Conservation (phyloP, 345 rosid species). For the Raphanus sativus region DNA sequence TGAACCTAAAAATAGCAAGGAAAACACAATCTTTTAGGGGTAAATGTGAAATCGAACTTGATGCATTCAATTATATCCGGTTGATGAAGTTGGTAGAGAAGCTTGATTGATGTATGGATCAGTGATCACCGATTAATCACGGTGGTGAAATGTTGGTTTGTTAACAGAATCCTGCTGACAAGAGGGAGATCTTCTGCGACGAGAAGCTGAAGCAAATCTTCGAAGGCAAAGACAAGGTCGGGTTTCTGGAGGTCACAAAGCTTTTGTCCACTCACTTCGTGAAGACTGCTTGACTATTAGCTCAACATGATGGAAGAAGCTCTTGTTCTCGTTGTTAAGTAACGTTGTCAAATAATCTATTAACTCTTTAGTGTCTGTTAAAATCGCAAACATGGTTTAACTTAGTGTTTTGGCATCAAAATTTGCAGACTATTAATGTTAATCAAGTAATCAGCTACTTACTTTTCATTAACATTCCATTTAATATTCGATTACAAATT, state of each 20-base stretch:
- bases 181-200: slow-evolving; percentile 72
- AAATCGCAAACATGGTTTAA: neutral
- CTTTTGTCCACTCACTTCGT: slow-evolving; percentile 63
- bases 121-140: neutral
- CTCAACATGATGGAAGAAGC: neutral
- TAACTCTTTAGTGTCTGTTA: neutral
- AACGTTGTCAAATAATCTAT: slow-evolving; percentile 19
- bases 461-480: neutral
- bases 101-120: neutral
- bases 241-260: slow-evolving; percentile 70
- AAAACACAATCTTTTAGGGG: neutral
- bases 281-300: slow-evolving; percentile 45
- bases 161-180: slow-evolving; percentile 62
- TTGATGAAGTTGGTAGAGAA: neutral
- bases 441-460: neutral
- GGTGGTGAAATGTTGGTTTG: slow-evolving; percentile 37
- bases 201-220: slow-evolving; percentile 71
- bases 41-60: neutral
- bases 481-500: neutral
- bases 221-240: slow-evolving; percentile 66
- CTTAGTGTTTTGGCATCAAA: neutral
- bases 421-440: neutral
- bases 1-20: neutral
- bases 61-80: neutral
- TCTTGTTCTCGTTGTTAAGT: neutral